These are phyloP conservation scores for Capsicum chinense DNA, from an alignment of 257 asterid genomes.

Conservation along the genomic window DNA sequence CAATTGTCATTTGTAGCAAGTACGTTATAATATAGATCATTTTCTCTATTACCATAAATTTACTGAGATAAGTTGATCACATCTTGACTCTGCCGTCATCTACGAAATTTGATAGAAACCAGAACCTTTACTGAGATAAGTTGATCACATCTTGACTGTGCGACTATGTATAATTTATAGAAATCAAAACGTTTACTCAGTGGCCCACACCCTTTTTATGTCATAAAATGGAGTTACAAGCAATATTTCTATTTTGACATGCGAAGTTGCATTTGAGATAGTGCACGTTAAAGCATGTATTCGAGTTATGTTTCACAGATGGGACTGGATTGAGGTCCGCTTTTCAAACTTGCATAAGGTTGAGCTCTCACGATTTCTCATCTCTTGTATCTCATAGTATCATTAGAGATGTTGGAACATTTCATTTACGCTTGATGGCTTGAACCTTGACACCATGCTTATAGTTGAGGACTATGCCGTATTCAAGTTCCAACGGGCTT, in stretches of 20 bases:
- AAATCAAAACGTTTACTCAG: neutral
- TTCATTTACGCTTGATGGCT: slow-evolving; percentile 63
- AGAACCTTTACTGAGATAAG: neutral
- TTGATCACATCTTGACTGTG: too few species aligned
- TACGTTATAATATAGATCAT: slow-evolving; percentile 36
- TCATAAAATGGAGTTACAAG: slow-evolving; percentile 8
- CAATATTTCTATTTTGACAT: neutral
- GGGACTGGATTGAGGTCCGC: neutral
- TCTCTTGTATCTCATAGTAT: neutral
- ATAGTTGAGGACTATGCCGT: slow-evolving; percentile 81
- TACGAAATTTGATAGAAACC: neutral
- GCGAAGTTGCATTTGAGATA: neutral
- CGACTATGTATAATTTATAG: too few species aligned
- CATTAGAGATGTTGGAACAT: neutral
- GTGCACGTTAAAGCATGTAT: neutral
- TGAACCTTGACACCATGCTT: slow-evolving; percentile 79
- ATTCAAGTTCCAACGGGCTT: slow-evolving; percentile 72
- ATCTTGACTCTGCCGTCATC: neutral
- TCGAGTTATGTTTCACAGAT: neutral
- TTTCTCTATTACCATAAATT: slow-evolving; percentile 4
- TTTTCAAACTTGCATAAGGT: neutral
- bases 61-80: slow-evolving; percentile 10
- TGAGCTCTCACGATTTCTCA: neutral
- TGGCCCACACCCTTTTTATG: neutral
- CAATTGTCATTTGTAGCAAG: slow-evolving; percentile 35